Conservation (phyloP, 768 basidiomycete genomes). For the Hericium coralloides region DNA sequence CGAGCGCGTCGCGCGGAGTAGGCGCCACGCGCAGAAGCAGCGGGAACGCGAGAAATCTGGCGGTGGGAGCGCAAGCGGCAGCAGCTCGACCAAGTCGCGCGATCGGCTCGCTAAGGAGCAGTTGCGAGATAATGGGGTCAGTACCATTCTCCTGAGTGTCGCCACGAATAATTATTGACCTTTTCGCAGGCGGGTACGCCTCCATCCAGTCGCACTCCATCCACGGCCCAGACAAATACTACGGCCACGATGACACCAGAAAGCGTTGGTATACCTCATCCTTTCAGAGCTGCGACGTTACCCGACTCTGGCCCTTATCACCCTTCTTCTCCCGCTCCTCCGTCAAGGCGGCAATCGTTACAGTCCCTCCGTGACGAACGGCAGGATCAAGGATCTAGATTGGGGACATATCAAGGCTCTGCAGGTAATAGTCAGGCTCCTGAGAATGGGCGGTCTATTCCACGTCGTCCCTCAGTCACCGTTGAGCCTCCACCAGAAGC, state of each 20-base stretch:
- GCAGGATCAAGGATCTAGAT: background rate
- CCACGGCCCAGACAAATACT: background rate
- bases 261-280: background rate
- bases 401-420: background rate
- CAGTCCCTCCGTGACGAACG: background rate
- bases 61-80: conserved; percentile 45
- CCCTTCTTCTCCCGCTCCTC: background rate
- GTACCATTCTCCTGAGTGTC: background rate
- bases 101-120: conserved; percentile 18
- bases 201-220: background rate
- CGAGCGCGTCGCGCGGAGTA: conserved; percentile 89
- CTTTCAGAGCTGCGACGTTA: background rate
- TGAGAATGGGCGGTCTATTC: background rate
- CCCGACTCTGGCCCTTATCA: background rate
- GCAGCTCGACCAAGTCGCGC: conserved; percentile 24
- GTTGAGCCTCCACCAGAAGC: background rate
- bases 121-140: conserved; percentile 27
- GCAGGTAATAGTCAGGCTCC: background rate
- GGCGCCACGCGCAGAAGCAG: conserved; percentile 86
- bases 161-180: background rate
- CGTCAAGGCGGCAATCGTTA: background rate
- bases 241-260: background rate
- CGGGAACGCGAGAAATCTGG: conserved; percentile 38
- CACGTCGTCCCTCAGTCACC: background rate
- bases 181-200: background rate